phyloP scores from a whole-genome alignment of 495 filamentous ascomycete genomes.

The Hamigera avellanea region DNA sequence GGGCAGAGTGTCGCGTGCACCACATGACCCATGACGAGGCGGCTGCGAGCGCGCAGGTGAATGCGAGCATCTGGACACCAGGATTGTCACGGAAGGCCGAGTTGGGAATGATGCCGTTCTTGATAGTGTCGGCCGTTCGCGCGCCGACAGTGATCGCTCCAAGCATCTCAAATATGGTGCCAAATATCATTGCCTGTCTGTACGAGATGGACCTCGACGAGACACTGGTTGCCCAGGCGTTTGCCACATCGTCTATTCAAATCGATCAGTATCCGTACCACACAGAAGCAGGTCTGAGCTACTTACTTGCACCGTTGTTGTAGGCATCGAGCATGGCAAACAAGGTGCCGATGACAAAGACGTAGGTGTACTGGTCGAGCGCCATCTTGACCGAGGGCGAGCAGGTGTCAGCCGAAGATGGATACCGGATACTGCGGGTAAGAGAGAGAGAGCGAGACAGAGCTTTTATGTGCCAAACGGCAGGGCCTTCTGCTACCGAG shows the following conservation, averaged over 20 bases:
- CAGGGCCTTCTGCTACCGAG: no score
- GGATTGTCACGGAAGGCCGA: conserved; percentile 38
- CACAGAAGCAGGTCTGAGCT: not conserved
- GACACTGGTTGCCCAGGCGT: conserved; percentile 62
- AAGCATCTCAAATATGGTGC: conserved; percentile 50
- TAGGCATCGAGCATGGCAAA: conserved; percentile 66
- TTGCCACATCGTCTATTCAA: conserved; percentile 57
- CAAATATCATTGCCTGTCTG: conserved; percentile 55
- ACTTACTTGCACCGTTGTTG: conserved; percentile 58
- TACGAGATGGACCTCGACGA: conserved; percentile 58
- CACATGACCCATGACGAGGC: conserved; percentile 49
- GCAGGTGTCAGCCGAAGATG: no score
- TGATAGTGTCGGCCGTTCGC: conserved; percentile 49
- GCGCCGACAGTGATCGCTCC: conserved; percentile 50
- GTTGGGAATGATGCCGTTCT: conserved; percentile 44
- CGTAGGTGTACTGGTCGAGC: conserved; percentile 51
- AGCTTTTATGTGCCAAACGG: no score
- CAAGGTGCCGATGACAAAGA: conserved; percentile 65
- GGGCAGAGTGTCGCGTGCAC: conserved; percentile 48
- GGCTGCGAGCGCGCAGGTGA: conserved; percentile 43
- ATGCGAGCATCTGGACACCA: conserved; percentile 50
- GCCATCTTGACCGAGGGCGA: conserved; percentile 33
- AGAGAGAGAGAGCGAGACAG: no score
- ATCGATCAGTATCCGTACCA: not conserved
- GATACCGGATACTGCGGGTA: no score